Base-by-base conservation (phyloP, 352 stramenopile genomes). In the Phytopythium kandeliae region DNA sequence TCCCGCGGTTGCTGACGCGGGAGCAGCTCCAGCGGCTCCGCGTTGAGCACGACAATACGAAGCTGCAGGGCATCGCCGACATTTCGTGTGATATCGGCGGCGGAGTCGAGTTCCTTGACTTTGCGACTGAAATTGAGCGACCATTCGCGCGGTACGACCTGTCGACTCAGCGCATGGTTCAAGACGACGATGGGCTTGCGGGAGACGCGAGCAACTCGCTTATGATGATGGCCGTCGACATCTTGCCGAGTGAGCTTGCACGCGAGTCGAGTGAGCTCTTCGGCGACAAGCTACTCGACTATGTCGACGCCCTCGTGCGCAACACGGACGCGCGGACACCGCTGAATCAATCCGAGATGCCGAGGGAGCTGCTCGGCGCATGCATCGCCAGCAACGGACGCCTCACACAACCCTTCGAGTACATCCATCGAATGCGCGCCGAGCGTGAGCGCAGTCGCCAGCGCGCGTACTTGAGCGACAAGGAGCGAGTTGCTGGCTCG, bases 41-140 rank as follows among this genome's bases (percentile, higher is more conserved):
- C 51, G 55, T 30, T 5, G 69, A 53, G 10, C 52, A 56, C 41
- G 74, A 72, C 62, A 96, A 93, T 54, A 58, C 72, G 11, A 93
- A 95, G 50, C 70, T 98, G 31, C 63, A 96, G 24, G 85, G 86
- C 11, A 89, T 98, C 50, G 85, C 89, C 22, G 96, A 98, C 59
- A 98, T 98, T 49, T 97, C 85, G 51, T 98, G 94, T 69, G 96
- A 98, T 67, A 89, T 98, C 45, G 82, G 82, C 30, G 95, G 96
- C 22, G 94, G 85, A 48, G 71, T 98, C 47, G 96, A 98, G 69
- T 97, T 98, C 57, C 72, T 98, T 50, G 80, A 97, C 35, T 84
- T 86, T 25, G 75, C 86, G 11, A 98, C 92, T 7, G 85, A 95
- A 33, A 97, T 98, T 58, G 95, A 98, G 55, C 80, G 91, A 1